These are phyloP conservation scores for Trypanosoma vivax DNA, from an alignment of 208 protist species.

Conservation along the genomic window DNA sequence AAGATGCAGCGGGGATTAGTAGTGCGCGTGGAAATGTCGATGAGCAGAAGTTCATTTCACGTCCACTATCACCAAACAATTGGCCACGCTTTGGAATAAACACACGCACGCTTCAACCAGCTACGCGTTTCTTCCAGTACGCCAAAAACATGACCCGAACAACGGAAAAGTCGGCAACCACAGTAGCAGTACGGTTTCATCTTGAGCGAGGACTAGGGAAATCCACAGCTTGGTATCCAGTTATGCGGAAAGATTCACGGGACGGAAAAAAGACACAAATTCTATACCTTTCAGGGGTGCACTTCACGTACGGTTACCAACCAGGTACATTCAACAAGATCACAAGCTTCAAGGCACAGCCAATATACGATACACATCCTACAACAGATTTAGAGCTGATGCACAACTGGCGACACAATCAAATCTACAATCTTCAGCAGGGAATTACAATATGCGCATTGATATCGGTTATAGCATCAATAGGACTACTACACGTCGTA, in stretches of 20 bases:
- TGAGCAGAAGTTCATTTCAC: slow-evolving; percentile 14
- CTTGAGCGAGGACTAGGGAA: slow-evolving; percentile 47
- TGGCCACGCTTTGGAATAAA: slow-evolving; percentile 59
- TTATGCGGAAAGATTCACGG: slow-evolving; percentile 18
- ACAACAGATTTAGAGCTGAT: slow-evolving; percentile 26
- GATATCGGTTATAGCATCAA: slow-evolving; percentile 26
- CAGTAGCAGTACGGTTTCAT: slow-evolving; percentile 50
- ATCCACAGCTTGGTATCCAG: slow-evolving; percentile 68
- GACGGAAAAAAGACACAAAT: slow-evolving; percentile 2
- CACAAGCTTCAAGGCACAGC: slow-evolving; percentile 36
- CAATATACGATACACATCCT: slow-evolving; percentile 25
- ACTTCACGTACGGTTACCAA: slow-evolving; percentile 63
- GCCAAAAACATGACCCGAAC: slow-evolving; percentile 11
- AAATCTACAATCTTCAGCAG: slow-evolving; percentile 52
- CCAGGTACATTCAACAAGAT: slow-evolving; percentile 40
- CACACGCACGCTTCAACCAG: slow-evolving; percentile 24
- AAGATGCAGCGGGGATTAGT: slow-evolving; percentile 14
- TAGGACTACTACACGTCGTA: slow-evolving; percentile 29
- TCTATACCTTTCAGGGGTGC: slow-evolving; percentile 32
- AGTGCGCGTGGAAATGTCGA: slow-evolving; percentile 13
- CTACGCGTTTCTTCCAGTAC: slow-evolving; percentile 9
- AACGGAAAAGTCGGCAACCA: slow-evolving; percentile 26
- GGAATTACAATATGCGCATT: slow-evolving; percentile 46
- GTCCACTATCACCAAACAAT: slow-evolving; percentile 33
- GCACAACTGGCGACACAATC: slow-evolving; percentile 59